Percentiles rank a stretch among this genome's conserved stretches.
Conservation (phyloP, 176 grass and related monocot genomes). For the Poa annua region DNA sequence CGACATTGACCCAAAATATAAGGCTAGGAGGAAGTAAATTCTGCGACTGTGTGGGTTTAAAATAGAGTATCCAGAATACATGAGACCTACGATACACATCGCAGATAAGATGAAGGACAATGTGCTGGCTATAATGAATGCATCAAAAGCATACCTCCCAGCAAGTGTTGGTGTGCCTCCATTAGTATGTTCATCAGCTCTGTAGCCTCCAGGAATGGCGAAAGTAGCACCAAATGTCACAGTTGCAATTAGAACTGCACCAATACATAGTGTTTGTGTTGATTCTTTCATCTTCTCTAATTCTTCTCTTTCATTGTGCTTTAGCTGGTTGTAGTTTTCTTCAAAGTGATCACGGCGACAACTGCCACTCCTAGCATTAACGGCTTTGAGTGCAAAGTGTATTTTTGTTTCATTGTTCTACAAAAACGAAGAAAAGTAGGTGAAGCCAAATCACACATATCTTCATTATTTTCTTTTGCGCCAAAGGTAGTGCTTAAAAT, state of each 20-base stretch:
- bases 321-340: constrained; percentile 22
- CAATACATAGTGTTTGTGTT: background rate
- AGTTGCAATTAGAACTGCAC: constrained; percentile 15
- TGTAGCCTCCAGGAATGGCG: constrained; percentile 19
- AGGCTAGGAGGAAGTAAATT: background rate
- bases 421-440: background rate
- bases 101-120: background rate
- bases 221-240: constrained; percentile 7
- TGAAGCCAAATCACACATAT: background rate
- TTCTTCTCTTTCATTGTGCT: background rate
- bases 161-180: constrained; percentile 15
- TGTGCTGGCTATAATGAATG: constrained; percentile 11
- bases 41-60: background rate
- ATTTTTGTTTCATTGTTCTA: constrained; percentile 2
- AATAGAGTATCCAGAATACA: constrained; percentile 15
- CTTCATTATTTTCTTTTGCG: background rate
- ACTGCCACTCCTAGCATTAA: constrained; percentile 20
- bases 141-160: background rate
- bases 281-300: background rate
- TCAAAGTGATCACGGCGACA: constrained; percentile 15
- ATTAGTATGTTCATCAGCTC: constrained; percentile 11
- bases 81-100: background rate
- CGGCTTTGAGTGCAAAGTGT: constrained; percentile 11
- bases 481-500: background rate
- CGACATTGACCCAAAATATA: background rate